Conservation (phyloP, 148 eudicot genomes). For the Arctostaphylos glauca region DNA sequence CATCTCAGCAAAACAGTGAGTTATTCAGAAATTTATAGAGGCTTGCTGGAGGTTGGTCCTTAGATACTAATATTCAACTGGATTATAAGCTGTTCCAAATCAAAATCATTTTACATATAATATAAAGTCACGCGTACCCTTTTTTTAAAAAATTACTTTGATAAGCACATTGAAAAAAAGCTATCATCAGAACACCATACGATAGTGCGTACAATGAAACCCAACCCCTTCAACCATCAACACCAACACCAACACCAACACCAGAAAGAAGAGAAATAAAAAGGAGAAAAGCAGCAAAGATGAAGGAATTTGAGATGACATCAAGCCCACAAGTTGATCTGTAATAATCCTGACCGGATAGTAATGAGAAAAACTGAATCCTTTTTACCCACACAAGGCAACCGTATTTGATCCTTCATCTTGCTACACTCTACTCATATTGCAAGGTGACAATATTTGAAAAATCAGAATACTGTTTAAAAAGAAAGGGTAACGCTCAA, state of each 20-base stretch:
- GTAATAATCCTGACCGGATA: neutral
- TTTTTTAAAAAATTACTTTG: neutral
- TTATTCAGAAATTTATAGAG: neutral
- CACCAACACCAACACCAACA: neutral
- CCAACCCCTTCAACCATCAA: neutral
- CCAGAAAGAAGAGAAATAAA: neutral
- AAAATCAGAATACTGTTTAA: neutral
- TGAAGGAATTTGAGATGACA: neutral
- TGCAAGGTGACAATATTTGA: neutral
- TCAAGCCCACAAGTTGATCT: neutral
- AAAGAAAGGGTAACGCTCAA: neutral
- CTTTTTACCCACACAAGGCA: neutral
- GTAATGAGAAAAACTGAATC: neutral
- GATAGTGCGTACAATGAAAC: neutral
- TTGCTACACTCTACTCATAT: neutral
- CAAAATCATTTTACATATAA: neutral
- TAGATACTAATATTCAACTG: neutral
- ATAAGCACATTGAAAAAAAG: neutral
- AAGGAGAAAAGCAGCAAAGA: conserved; percentile 1
- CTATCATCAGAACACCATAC: neutral
- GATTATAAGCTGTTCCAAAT: neutral
- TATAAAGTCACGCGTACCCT: neutral
- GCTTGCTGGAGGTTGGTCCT: neutral
- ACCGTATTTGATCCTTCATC: neutral
- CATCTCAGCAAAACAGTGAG: neutral